Base-by-base conservation (phyloP, 371 early-diverging fungal genomes). In the Apophysomyces trapeziformis region DNA sequence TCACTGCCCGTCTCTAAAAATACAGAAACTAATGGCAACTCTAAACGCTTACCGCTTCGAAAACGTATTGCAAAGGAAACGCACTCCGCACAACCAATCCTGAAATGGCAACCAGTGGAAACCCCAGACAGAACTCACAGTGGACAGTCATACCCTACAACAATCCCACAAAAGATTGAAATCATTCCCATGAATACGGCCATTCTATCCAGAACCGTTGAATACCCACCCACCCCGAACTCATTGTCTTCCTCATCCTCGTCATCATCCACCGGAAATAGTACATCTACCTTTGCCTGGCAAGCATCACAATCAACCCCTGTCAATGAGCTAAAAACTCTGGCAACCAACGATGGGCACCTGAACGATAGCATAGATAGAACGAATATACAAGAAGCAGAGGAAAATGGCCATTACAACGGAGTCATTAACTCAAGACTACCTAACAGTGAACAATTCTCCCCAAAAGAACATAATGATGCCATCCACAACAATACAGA, bases 51-150 rank as follows among this genome's bases (percentile, higher is more conserved):
- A 50, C 75, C 75, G n/a, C 45, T 74, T 60, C 65, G 75, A 67
- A 74, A 74, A 61, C 71, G 75, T 32, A 64, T 74, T 13, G 41
- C 58, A 18, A 61, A 61, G 46, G 61, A 61, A 41, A 45, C 61
- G 4, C 61, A 61, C 54, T 50, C 54, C 54, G 54, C 54, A 50
- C 54, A 50, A 50, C 75, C 75, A 26, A 61, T 71, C 14, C 63
- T 74, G 43, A 68, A 74, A 71, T 74, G 75, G 69, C 72, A 71
- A 38, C 69, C 75, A 16, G 75, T 74, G 58, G 75, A 74, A 47
- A 74, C 74, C 44, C 71, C 74, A 32, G 68, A 74, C 54, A 64
- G 73, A 73, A 58, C 67, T 64, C 43, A n/a, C 21, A 50, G 54
- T 50, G 54, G 54, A 50, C 54, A 50, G 54, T 50, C 54, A 50